Percentiles rank a stretch among this genome's conserved stretches.
These are phyloP conservation scores for Inga laurina DNA, from an alignment of 306 rosid species.

Conservation along the genomic window DNA sequence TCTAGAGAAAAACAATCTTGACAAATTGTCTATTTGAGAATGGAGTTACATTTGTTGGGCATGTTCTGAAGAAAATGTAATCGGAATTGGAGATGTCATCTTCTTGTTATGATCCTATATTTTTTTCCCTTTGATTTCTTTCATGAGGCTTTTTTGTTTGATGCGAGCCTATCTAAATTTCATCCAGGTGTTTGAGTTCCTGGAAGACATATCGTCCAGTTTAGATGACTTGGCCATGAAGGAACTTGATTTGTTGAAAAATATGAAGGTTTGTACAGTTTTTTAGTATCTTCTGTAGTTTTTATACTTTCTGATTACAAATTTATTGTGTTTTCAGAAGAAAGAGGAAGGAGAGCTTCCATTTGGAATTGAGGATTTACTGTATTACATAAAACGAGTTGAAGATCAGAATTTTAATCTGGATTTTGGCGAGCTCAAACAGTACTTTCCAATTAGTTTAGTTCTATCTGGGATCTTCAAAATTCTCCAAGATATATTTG, in stretches of 20 bases:
- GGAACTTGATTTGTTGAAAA: constrained; percentile 75
- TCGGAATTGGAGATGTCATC: background rate
- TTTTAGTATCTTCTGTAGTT: constrained; percentile 26
- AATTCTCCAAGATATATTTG: constrained; percentile 86
- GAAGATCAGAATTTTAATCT: constrained; percentile 70
- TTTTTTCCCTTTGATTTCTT: background rate
- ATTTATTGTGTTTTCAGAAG: constrained; percentile 59
- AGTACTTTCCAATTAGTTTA: constrained; percentile 83
- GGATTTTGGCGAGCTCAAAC: constrained; percentile 82
- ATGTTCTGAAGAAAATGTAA: constrained; percentile 2
- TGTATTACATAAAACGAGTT: constrained; percentile 72
- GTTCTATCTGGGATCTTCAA: constrained; percentile 93
- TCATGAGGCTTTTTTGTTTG: constrained; percentile 9
- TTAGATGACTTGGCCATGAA: constrained; percentile 66
- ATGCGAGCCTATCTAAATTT: constrained; percentile 10
- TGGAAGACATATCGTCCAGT: constrained; percentile 76
- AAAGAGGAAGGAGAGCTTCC: constrained; percentile 90
- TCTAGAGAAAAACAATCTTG: background rate
- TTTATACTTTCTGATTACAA: constrained; percentile 35
- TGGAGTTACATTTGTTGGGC: background rate
- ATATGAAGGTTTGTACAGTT: constrained; percentile 62
- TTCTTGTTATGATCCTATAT: background rate
- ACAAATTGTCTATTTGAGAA: constrained; percentile 1
- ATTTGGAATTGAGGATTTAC: constrained; percentile 87
- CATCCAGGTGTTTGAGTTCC: constrained; percentile 87